These are phyloP conservation scores for Beauveria sp. DNA, from an alignment of 2,329 filamentous ascomycete species.

Conservation along the genomic window DNA sequence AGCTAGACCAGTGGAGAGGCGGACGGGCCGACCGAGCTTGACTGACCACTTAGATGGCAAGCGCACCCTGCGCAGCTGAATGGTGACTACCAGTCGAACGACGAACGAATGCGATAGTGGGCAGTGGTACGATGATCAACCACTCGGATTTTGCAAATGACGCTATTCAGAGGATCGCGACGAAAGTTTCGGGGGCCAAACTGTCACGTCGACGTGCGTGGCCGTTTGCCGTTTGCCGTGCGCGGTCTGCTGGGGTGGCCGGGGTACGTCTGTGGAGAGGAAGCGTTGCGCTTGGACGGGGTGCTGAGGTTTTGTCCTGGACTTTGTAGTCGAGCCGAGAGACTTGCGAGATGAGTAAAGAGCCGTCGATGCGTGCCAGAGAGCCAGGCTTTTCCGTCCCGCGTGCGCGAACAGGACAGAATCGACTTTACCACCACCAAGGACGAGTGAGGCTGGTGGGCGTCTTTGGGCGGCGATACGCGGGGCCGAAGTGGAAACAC, in stretches of 20 bases:
- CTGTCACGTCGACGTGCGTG: background rate
- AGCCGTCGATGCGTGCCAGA: background rate
- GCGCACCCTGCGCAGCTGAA: background rate
- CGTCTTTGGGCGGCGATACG: background rate
- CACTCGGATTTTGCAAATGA: too few relatives aligned
- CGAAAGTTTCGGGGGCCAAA: too few relatives aligned
- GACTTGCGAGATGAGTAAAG: background rate
- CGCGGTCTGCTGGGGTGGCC: background rate
- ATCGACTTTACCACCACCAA: background rate
- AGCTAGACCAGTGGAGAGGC: background rate
- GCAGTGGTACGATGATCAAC: too few relatives aligned
- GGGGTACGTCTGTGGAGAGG: background rate
- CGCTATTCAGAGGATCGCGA: too few relatives aligned
- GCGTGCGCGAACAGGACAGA: too few relatives aligned
- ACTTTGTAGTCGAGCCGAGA: background rate
- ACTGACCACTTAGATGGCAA: background rate
- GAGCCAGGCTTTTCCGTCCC: too few relatives aligned
- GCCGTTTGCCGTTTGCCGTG: background rate
- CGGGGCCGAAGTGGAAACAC: conserved; percentile 4
- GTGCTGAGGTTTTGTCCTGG: background rate
- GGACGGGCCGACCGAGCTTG: too few relatives aligned
- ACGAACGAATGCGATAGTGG: too few relatives aligned
- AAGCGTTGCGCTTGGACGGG: background rate
- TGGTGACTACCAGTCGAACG: background rate
- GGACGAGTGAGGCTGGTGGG: background rate